Base-by-base conservation (phyloP, 2,329 filamentous ascomycete genomes). In the Fusarium caatingaense region DNA sequence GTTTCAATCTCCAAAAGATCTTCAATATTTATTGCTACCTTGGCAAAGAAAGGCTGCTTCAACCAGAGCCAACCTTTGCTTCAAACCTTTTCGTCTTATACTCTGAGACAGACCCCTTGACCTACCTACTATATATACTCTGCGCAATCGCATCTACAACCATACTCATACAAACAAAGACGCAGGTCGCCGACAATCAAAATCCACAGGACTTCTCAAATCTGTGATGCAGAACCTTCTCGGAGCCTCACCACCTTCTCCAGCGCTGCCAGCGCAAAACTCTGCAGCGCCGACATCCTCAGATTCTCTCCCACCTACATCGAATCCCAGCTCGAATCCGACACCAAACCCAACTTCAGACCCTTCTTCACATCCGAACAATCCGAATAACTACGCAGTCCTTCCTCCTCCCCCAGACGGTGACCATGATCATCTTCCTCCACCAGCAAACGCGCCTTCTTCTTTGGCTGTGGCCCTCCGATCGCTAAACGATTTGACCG, bases 141-240 rank as follows among this genome's bases (percentile, higher is more conserved):
- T 49, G 32, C 67, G 32, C 67, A 46, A 70, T 63, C 40, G 42
- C 42, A 57, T 60, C 55, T 49, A 61, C 41, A 47, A 44, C 16
- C 44, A 56, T 53, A 56, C 47, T 66, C 47, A 71, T 56, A 60
- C 56, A 55, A 44, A 28, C 56, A 27, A 61, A 80, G 78, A 77
- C 71, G 67, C 73, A 66, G 76, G 76, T 62, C 76, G 73, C 56
- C 76, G 74, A 76, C 79, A 81, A 74, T 78, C 80, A 63, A 80
- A 80, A 63, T 81, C 83, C 60, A 82, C 81, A 51, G 76, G 76
- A 58, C 76, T 83, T 62, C 80, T 81, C 58, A 83, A 83, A 76
- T 77, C 82, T 78, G 82, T 81, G 78, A 84, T 84, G 82, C 81
- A 80, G 78, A 82, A 78, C 72, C 78, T 81, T 71, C 76, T 80